Base-by-base conservation (phyloP, 139 green algal species). In the Desmodesmus armatus region DNA sequence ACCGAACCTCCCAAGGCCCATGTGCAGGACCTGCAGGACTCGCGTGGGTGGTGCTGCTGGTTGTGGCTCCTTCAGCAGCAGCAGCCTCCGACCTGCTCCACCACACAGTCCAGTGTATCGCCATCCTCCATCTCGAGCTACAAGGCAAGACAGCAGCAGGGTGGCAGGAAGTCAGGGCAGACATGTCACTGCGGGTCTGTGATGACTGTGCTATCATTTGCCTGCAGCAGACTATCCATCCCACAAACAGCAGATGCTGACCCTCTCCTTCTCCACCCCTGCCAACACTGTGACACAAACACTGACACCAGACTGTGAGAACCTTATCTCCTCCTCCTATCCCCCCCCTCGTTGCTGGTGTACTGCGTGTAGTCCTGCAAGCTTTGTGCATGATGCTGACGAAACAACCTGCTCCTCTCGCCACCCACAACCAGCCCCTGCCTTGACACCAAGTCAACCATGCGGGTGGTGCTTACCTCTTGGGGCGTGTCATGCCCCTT, bases 101-200 rank as follows among this genome's bases (percentile, higher is more conserved):
- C 90, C 25, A 93, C 85, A 73, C 84, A 90, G 58, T 93, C 90
- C 6, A 93, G 82, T 27, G 76, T 67, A 39, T 93, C 90, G 0
- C 85, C 88, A 60, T 93, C 90, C 39, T 93, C 87, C 90, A 93
- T 93, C 21, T 85, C 87, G 27, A 89, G 41, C 75, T 87, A 35
- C 44, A 80, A n/a, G n/a, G n/a, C n/a, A n/a, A n/a, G n/a, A n/a
- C n/a, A n/a, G n/a, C n/a, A n/a, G n/a, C n/a, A n/a, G n/a, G 43
- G 33, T 27, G 19, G 62, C 27, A 17, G 72, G 2, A 29, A 29
- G 33, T 49, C 76, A 82, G 40, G 27, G 29, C 19, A 47, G 39
- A 0, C 17, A 17, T 27, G 6, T 11, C 17, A 21, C 15, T 47
- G 17, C 23, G 31, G n/a, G 35, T 78, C 9, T 5, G 6, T 58